A percentile compares a stretch with the other conserved stretches of the same genome.
Conservation (phyloP, 2,329 filamentous ascomycete genomes). For the Fusarium illudens region DNA sequence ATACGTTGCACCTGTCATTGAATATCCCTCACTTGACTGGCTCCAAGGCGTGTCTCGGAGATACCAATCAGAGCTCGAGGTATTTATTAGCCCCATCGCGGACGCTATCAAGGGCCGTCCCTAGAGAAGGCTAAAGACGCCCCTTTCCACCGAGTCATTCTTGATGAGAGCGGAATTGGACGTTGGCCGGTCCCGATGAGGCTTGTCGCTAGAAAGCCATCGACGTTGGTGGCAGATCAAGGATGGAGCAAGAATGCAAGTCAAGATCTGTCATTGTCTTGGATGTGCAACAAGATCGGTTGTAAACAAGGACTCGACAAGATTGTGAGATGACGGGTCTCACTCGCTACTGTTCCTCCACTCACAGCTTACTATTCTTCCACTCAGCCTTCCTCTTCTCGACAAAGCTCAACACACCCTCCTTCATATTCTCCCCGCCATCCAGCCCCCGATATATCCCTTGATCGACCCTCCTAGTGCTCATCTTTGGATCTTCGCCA, state of each 20-base stretch:
- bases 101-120: constrained; percentile 37
- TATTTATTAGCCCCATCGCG: constrained; percentile 9
- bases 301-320: neutral
- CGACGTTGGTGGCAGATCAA: constrained; percentile 24
- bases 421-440: constrained; percentile 75
- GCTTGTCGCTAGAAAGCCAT: constrained; percentile 14
- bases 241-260: neutral
- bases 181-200: neutral
- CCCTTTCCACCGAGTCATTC: neutral
- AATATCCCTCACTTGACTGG: constrained; percentile 5
- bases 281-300: neutral
- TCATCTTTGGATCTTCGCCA: constrained; percentile 69
- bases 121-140: constrained; percentile 14
- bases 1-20: constrained; percentile 19
- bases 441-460: constrained; percentile 68
- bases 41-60: constrained; percentile 6
- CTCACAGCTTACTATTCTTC: constrained; percentile 68
- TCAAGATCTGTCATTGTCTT: neutral
- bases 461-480: constrained; percentile 64
- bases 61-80: constrained; percentile 22
- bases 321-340: too few species aligned
- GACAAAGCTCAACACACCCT: constrained; percentile 78
- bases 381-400: constrained; percentile 77
- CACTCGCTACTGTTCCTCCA: too few species aligned
- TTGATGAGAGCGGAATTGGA: neutral